Base-by-base conservation (phyloP, 768 basidiomycete genomes). In the Serendipita indica region DNA sequence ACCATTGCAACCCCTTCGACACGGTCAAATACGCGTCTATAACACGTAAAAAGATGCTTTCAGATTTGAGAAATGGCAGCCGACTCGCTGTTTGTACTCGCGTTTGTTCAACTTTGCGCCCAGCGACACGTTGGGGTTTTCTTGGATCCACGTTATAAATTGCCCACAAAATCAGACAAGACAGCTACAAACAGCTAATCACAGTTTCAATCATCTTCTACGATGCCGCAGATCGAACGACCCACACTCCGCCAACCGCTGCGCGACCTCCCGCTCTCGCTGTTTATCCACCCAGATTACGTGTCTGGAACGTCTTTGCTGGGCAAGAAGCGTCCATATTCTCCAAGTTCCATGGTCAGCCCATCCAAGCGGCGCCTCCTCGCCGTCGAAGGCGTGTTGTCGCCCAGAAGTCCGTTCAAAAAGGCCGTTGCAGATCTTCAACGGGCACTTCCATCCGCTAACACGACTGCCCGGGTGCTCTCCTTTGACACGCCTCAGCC, bases 301-400 rank as follows among this genome's bases (percentile, higher is more conserved):
- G 20, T 39, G 5, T 14, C 32, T 4, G n/a, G 28, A 25, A 13
- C 12, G 4, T 16, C 34, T 14, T 20, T n/a, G 16, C 25, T 45
- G 18, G 59, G 59, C 27, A 52, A 49, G 33, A 60, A 60, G 33
- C 43, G 58, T 30, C 45, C 43, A 34, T 49, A n/a, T 14, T 41
- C 35, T 13, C 58, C 46, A 10, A 34, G 18, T n/a, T 20, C 25
- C 22, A 13, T 60, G 7, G 30, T 60, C 3, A 33, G 32, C 39
- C 59, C 59, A 12, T 49, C 45, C 43, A 60, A 60, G 46, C 59
- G 59, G 3, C 59, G 59, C 30, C 45, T 60, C 16, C 46, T 60
- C 33, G 59, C 35, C 6, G 46, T 54, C 46, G 59, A 60, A 28
- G 59, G 59, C 59, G 33, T 33, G 45, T 20, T 60, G 13, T 60